Conservation (phyloP, 768 basidiomycete genomes). For the Neoboletus brunneissimus region DNA sequence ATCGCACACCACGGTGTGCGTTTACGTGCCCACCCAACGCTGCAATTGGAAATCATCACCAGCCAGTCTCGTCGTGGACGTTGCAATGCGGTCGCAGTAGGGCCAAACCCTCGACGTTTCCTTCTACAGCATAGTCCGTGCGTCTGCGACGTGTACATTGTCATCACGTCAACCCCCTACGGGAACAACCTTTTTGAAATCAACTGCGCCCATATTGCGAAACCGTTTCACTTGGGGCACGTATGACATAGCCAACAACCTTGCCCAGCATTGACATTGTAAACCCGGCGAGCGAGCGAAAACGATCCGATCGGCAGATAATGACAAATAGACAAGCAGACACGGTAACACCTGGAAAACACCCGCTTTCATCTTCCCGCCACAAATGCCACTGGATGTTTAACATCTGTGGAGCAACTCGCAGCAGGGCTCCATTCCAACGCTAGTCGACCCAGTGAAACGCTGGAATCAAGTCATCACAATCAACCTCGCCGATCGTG, state of each 20-base stretch:
- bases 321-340: not conserved
- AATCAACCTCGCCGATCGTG: not conserved
- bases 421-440: not conserved
- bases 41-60: not conserved
- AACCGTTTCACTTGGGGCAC: not conserved
- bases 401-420: not conserved
- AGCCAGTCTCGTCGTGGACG: not conserved
- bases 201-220: conserved; percentile 5
- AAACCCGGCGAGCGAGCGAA: not conserved
- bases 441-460: not conserved
- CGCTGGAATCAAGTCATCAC: not conserved
- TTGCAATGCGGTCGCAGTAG: not conserved
- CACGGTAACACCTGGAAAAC: not conserved
- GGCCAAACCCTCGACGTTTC: not conserved
- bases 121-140: not conserved
- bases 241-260: conserved; percentile 8
- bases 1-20: not conserved
- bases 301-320: conserved; percentile 3
- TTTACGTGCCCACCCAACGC: not conserved
- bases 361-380: not conserved
- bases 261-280: not conserved
- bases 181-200: not conserved
- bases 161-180: not conserved
- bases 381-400: not conserved
- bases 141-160: conserved; percentile 4